Conservation (phyloP, 1,284 basidiomycete genomes). For the Apiotrichum sp. region DNA sequence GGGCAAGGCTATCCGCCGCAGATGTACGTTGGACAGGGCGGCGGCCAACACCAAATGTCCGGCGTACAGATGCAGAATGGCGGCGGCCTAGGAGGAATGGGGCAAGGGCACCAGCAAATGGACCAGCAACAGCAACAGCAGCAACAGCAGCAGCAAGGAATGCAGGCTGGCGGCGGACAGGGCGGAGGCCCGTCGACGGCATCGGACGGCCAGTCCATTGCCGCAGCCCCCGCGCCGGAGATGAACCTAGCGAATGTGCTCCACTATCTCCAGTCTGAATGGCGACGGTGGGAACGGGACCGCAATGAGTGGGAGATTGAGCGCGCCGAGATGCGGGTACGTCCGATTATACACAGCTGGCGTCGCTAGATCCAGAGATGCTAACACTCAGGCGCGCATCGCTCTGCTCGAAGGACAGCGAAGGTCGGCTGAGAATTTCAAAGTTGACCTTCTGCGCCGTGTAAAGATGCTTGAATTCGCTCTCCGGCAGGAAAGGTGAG, state of each 20-base stretch:
- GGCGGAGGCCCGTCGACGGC: slow-evolving; percentile 1
- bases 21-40: slow-evolving; percentile 3
- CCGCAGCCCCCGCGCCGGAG: slow-evolving; percentile 49
- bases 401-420: slow-evolving; percentile 96
- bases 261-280: slow-evolving; percentile 96
- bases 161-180: slow-evolving; percentile 1
- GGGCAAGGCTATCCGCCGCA: slow-evolving; percentile 13
- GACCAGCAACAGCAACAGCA: slow-evolving; percentile 7
- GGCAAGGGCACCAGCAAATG: slow-evolving; percentile 4
- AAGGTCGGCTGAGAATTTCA: slow-evolving; percentile 91
- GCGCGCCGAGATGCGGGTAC: slow-evolving; percentile 93
- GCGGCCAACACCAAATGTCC: slow-evolving; percentile 3
- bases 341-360: slow-evolving; percentile 38
- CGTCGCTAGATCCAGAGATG: not conserved
- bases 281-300: slow-evolving; percentile 92
- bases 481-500: slow-evolving; percentile 83
- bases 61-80: slow-evolving; percentile 13
- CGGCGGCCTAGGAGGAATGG: slow-evolving; percentile 3
- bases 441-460: slow-evolving; percentile 87
- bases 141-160: slow-evolving; percentile 9
- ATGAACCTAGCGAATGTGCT: slow-evolving; percentile 90
- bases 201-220: slow-evolving; percentile 29
- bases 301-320: slow-evolving; percentile 99
- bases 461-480: slow-evolving; percentile 99
- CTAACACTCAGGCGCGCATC: slow-evolving; percentile 70